Percentiles rank a stretch among this genome's conserved stretches.
phyloP scores from a whole-genome alignment of 139 green algal genomes.

The Chlamydomonas schloesseri region DNA sequence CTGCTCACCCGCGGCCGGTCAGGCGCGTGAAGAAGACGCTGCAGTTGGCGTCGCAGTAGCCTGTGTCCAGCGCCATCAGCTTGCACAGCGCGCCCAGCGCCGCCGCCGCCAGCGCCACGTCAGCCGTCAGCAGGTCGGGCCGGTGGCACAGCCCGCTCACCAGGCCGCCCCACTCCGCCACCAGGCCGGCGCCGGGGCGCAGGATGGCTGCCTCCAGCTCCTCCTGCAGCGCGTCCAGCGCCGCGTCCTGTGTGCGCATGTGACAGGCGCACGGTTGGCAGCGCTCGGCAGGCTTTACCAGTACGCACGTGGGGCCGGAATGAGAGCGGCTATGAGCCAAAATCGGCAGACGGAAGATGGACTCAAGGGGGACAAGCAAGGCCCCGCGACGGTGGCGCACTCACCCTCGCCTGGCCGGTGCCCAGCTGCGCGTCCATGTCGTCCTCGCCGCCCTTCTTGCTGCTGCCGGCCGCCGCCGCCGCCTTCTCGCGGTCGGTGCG shows the following conservation, averaged over 20 bases:
- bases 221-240: constrained; percentile 82
- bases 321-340: too few species aligned
- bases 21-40: constrained; percentile 83
- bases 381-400: too few species aligned
- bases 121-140: constrained; percentile 55
- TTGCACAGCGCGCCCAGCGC: constrained; percentile 89
- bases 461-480: constrained; percentile 22
- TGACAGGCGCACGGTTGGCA: too few species aligned
- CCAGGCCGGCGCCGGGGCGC: constrained; percentile 57
- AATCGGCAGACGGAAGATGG: too few species aligned
- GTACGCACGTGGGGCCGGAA: too few species aligned
- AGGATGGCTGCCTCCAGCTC: constrained; percentile 69
- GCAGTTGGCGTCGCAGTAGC: constrained; percentile 87
- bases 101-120: constrained; percentile 64
- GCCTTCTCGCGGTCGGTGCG: constrained; percentile 46
- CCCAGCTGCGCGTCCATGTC: constrained; percentile 45
- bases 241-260: constrained; percentile 58
- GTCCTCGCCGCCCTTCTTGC: constrained; percentile 59
- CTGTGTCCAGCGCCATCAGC: constrained; percentile 89
- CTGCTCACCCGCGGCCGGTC: constrained; percentile 46
- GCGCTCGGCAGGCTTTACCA: too few species aligned
- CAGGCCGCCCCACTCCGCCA: constrained; percentile 74
- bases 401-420: constrained; percentile 7
- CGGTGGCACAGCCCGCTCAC: constrained; percentile 67
- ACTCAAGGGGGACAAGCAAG: too few species aligned